Conservation (phyloP, 208 protist species). For the Crithidia expoeki region DNA sequence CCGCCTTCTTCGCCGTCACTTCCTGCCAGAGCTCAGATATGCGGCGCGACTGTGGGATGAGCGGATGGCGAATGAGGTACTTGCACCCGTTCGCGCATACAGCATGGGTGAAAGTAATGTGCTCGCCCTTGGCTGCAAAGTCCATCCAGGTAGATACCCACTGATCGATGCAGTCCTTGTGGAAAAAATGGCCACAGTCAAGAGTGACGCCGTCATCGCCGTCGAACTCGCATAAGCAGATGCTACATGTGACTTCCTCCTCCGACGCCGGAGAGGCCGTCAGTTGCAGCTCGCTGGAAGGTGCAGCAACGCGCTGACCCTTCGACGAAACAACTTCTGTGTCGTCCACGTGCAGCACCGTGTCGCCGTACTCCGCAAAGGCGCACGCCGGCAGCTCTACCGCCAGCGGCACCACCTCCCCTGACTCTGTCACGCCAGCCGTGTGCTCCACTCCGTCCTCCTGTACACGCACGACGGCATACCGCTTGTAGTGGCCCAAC, state of each 20-base stretch:
- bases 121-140: constrained; percentile 72
- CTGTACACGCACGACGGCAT: constrained; percentile 29
- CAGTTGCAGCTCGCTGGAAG: constrained; percentile 8
- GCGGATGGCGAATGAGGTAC: constrained; percentile 67
- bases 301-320: constrained; percentile 5
- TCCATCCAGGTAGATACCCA: constrained; percentile 72
- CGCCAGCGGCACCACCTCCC: constrained; percentile 20
- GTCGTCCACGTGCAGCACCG: constrained; percentile 19
- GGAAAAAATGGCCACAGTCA: constrained; percentile 87
- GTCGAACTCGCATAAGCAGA: constrained; percentile 87
- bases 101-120: constrained; percentile 86
- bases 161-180: constrained; percentile 75
- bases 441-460: constrained; percentile 5
- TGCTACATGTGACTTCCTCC: constrained; percentile 55
- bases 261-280: constrained; percentile 24
- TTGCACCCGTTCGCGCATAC: constrained; percentile 84
- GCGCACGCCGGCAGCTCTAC: constrained; percentile 8
- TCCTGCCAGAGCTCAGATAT: constrained; percentile 47
- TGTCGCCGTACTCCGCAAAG: constrained; percentile 24
- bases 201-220: constrained; percentile 70
- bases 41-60: constrained; percentile 42
- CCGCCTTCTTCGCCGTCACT: constrained; percentile 32
- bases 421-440: constrained; percentile 36
- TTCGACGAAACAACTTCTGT: constrained; percentile 21
- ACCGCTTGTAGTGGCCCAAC: constrained; percentile 52